Conservation (phyloP, 371 early-diverging fungal species). For the Zopfochytrium polystomum region DNA sequence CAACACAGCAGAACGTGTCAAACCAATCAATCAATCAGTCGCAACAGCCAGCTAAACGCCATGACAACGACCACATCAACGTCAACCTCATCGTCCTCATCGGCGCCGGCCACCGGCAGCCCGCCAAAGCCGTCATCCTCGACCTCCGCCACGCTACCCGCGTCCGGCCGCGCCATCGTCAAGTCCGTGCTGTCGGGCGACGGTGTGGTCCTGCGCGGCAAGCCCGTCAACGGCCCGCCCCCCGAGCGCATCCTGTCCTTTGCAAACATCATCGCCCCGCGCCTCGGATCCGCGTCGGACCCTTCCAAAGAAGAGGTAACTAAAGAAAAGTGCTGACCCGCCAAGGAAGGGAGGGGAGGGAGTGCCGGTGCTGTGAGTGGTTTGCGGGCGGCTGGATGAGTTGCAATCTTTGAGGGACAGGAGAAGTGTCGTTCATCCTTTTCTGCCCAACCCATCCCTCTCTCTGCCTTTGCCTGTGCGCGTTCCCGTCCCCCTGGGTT, state of each 20-base stretch:
- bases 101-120: no score
- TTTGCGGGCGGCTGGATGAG: no score
- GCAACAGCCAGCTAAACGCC: neutral
- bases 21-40: neutral
- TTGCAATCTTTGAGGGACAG: no score
- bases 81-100: neutral
- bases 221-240: slow-evolving; percentile 76
- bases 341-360: no score
- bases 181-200: slow-evolving; percentile 90
- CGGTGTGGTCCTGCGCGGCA: slow-evolving; percentile 82
- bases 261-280: slow-evolving; percentile 79
- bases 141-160: slow-evolving; percentile 14
- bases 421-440: no score
- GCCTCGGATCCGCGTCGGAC: slow-evolving; percentile 69
- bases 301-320: slow-evolving; percentile 75
- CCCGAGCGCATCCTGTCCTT: slow-evolving; percentile 81
- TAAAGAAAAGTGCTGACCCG: neutral
- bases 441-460: no score
- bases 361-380: no score
- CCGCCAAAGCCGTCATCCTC: neutral
- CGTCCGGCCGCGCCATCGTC: slow-evolving; percentile 37
- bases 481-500: no score
- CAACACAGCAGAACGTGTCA: no score
- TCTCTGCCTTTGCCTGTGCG: no score
- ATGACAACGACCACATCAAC: neutral